Percentiles rank a stretch among this genome's conserved stretches.
Conservation (phyloP, 2,329 filamentous ascomycete genomes). For the Nigrospora sphaerica region DNA sequence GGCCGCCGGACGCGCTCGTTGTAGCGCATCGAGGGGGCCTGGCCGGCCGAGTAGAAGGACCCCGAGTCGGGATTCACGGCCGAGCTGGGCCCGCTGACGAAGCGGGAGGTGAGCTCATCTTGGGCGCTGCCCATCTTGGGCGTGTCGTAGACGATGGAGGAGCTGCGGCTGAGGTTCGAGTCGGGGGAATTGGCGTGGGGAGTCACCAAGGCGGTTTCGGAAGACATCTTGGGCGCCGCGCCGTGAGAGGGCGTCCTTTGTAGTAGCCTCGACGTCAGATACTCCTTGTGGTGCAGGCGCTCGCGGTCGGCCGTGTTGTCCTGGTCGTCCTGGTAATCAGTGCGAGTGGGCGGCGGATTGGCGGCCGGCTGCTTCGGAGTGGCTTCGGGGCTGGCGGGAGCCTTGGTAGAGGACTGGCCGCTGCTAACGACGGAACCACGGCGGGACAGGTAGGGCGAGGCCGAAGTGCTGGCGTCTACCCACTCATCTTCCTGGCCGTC, state of each 20-base stretch:
- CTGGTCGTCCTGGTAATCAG: conserved; percentile 6
- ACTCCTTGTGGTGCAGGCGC: conserved; percentile 49
- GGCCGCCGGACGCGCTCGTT: conserved; percentile 30
- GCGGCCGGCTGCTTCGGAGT: conserved; percentile 29
- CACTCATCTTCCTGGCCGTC: conserved; percentile 50
- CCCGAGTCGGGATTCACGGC: conserved; percentile 39
- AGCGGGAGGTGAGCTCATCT: conserved; percentile 50
- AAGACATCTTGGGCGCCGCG: conserved; percentile 58
- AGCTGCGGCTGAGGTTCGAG: conserved; percentile 28
- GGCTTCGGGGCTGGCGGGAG: conserved; percentile 11
- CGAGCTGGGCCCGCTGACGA: conserved; percentile 45
- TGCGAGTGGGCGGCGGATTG: conserved; percentile 12
- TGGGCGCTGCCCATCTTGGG: conserved; percentile 31
- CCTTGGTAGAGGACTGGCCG: conserved; percentile 36
- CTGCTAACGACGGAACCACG: conserved; percentile 42
- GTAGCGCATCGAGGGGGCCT: conserved; percentile 20
- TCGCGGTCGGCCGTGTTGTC: conserved; percentile 26
- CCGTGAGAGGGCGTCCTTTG: conserved; percentile 56
- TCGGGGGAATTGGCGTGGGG: conserved; percentile 25
- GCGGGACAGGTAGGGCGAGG: conserved; percentile 50
- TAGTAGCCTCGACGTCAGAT: conserved; percentile 61
- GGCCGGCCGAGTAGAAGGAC: conserved; percentile 40
- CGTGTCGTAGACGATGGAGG: conserved; percentile 29
- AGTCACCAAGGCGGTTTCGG: conserved; percentile 46
- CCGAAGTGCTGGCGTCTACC: conserved; percentile 59